Evolutionary conservation across 176 grass and related monocot genomes (phyloP), one percentile per base, ranked within the genome.

Genomic region (Microstegium vimineum): DNA sequence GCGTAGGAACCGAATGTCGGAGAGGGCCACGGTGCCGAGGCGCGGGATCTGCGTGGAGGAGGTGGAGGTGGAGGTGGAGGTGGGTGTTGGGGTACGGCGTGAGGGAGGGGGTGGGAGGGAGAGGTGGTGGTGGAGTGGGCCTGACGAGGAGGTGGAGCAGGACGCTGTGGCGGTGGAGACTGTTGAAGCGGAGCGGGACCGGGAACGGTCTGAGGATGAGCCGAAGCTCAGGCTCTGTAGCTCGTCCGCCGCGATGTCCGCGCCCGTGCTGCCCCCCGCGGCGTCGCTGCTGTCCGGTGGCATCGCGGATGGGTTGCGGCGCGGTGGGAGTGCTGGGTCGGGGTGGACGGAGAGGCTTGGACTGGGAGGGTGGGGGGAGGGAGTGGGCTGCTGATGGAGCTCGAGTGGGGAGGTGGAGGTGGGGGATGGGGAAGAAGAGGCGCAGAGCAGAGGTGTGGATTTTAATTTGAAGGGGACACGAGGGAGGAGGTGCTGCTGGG

Each of bases 171-270:
- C 89, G 82, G 89, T 82, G 82, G 90, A 89, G 46, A 88, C 94
- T 64, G 91, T 86, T 71, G 88, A 91, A 15, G 89, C 94, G 23
- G 89, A 94, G 26, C 93, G 92, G 22, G 95, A 98, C 26, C 95
- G 92, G 43, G 94, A 94, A 31, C 94, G 91, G 42, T 93, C 95
- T 0, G 62, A 67, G 0, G 94, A 97, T 12, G 95, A 98, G 8
- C 90, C 89, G 89, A 99, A 99, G 85, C 93, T 99, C 28, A 96
- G 89, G 93, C 97, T 99, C 87, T 96, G 91, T 16, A 96, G 91
- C 79, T 99, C 97, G 57, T 96, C 93, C 3, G 87, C 80, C 5
- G 88, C 88, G 27, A 86, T 43, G 8, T 45, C 83, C 10, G 65
- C 57, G 63, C 11, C 59, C 23, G 4, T 7, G 51, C 7, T 2